These are phyloP conservation scores for Trametes elegans DNA, from an alignment of 768 basidiomycete species.

Conservation along the genomic window DNA sequence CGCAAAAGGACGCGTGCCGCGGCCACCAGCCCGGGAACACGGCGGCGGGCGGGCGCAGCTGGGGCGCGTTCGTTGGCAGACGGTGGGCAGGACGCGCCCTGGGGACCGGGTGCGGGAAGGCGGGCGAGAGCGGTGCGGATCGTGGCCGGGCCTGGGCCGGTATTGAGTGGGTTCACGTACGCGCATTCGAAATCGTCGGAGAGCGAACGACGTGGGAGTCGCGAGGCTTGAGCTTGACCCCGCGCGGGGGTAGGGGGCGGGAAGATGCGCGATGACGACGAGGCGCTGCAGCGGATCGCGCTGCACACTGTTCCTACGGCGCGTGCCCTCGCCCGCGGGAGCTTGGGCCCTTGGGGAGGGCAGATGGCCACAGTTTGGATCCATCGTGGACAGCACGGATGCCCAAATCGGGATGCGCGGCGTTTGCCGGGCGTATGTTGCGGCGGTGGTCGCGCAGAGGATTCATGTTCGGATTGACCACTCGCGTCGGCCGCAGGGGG, in stretches of 20 bases:
- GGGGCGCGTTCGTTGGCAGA: neutral
- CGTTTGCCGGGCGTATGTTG: neutral
- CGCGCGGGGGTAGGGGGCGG: too few species aligned
- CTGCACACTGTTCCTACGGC: too few species aligned
- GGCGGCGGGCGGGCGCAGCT: neutral
- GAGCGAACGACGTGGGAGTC: too few species aligned
- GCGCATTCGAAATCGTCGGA: too few species aligned
- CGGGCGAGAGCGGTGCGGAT: neutral
- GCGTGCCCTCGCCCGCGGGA: too few species aligned
- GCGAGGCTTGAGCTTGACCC: neutral
- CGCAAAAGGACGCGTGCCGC: too few species aligned
- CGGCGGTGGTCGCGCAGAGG: neutral
- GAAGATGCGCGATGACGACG: too few species aligned
- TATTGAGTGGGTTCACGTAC: neutral
- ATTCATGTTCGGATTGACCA: too few species aligned
- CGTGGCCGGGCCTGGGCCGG: neutral
- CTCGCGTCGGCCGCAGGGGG: neutral
- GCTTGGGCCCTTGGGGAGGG: too few species aligned
- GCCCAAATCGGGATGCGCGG: slow-evolving; percentile 9
- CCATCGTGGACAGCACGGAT: neutral
- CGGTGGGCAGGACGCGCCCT: neutral
- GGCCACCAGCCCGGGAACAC: too few species aligned
- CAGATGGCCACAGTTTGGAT: neutral
- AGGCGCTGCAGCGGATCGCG: too few species aligned
- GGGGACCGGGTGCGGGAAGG: neutral